A percentile compares a stretch with the other conserved stretches of the same genome.
phyloP scores from a whole-genome alignment of 2,329 filamentous ascomycete species.

The Chaetomiaceae sp. region DNA sequence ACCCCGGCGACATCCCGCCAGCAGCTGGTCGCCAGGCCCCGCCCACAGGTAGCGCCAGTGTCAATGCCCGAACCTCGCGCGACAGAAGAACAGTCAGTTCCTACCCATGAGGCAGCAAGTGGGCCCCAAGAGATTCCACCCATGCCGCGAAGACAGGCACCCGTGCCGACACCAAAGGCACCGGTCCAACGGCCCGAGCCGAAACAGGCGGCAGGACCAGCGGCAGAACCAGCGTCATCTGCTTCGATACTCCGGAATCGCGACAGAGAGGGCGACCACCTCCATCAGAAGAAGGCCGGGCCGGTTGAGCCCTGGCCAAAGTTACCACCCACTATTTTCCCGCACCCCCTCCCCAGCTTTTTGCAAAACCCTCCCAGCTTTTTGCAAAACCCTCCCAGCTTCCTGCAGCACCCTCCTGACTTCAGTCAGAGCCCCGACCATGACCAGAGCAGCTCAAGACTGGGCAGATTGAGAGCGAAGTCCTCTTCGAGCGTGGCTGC shows the following conservation, averaged over 20 bases:
- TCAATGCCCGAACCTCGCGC: not conserved
- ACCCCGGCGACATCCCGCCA: not conserved
- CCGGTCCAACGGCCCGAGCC: not conserved
- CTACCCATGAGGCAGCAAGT: not conserved
- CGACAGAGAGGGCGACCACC: not conserved
- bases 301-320: not conserved
- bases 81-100: not conserved
- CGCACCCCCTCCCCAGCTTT: not conserved
- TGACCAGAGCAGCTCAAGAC: too few species aligned
- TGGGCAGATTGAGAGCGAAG: too few species aligned
- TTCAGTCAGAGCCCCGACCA: too few species aligned
- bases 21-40: not conserved
- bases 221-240: not conserved
- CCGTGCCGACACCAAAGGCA: not conserved
- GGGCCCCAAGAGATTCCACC: too few species aligned
- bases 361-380: slow-evolving; percentile 1
- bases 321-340: not conserved
- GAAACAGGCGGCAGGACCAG: not conserved
- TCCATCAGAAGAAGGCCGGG: not conserved
- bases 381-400: not conserved
- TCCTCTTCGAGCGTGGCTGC: not conserved
- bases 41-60: not conserved
- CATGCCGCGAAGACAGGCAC: too few species aligned
- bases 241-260: not conserved
- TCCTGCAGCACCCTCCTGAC: slow-evolving; percentile 3